Base-by-base conservation (phyloP, 2,329 filamentous ascomycete species). In the Dactylellina parvicollis region DNA sequence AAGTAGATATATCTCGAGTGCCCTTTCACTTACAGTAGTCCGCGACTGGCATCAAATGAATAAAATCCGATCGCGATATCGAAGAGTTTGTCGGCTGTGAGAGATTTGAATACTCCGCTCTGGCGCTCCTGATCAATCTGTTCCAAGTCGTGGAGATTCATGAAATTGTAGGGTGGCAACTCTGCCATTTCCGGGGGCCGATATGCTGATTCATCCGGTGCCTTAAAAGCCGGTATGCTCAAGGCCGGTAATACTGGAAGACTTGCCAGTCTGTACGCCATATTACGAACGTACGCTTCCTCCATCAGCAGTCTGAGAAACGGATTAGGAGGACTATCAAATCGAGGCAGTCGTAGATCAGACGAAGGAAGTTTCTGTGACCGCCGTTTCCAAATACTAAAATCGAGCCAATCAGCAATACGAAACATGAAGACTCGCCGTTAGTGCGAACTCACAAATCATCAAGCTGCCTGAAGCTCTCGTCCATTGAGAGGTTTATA, bases 31-130 rank as follows among this genome's bases (percentile, higher is more conserved):
- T 52, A 71, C 22, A 72, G 36, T 4, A 72, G 10, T 12, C 67
- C 67, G 14, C 67, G 59, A 14, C 38, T 30, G 12, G 46, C 3
- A 54, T 72, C 67, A 30, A 65, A 72, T 10, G 67, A 65, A 40
- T 65, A 72, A 47, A 65, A 65, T 3, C 67, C 67, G 12, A 72
- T 72, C 20, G 59, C 59, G 14, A 65, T 65, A 65, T 72, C 67
- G 34, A 72, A 72, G 4, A 72, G 34, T 14, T 64, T 30, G 38
- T 57, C 67, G 1, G 59, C 66, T 2, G 56, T 56, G 8, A 71
- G 50, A 40, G 66, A 44, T 18, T 40, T 57, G 24, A 71, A 71
- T 5, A 26, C n/a, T 2, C 66, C 66, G 2, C 20, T 52, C 34
- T 71, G 34, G n/a, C 66, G 66, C 26, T 72, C 67, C 30, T 60